Percentiles rank a stretch among this genome's conserved stretches.
These are phyloP conservation scores for Botrytis byssoidea DNA, from an alignment of 2,329 filamentous ascomycete genomes.

Conservation along the genomic window DNA sequence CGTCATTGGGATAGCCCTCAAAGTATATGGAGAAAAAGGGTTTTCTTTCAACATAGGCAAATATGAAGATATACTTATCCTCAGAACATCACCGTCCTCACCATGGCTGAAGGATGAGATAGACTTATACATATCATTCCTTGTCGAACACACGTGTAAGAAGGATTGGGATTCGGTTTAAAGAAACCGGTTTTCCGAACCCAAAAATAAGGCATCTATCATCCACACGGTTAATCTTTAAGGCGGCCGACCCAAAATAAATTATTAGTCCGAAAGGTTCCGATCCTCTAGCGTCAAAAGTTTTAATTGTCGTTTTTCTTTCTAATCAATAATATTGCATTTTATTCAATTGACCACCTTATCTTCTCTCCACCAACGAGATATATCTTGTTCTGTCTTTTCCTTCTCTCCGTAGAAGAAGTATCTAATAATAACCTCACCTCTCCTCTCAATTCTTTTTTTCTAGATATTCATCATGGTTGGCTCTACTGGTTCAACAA, in stretches of 20 bases:
- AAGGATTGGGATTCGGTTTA: neutral
- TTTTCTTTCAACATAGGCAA: neutral
- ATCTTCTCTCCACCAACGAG: constrained; percentile 17
- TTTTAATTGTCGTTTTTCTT: constrained; percentile 14
- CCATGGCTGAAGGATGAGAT: neutral
- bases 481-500: constrained; percentile 36
- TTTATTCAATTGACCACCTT: constrained; percentile 4
- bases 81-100: neutral
- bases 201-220: neutral
- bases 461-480: constrained; percentile 32
- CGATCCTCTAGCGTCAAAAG: constrained; percentile 16
- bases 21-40: neutral
- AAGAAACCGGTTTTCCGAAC: neutral
- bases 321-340: constrained; percentile 9
- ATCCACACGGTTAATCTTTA: neutral
- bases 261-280: constrained; percentile 16
- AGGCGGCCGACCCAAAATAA: neutral
- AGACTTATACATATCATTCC: neutral
- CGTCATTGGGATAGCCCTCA: neutral
- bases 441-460: constrained; percentile 26
- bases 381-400: constrained; percentile 2
- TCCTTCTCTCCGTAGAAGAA: constrained; percentile 8
- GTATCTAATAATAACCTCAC: constrained; percentile 3
- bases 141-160: neutral
- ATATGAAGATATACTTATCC: constrained; percentile 4